Evolutionary conservation across 164 flowering plant genomes (phyloP), one percentile per base, ranked within the genome.

Genomic region (Chimonanthus praecox): DNA sequence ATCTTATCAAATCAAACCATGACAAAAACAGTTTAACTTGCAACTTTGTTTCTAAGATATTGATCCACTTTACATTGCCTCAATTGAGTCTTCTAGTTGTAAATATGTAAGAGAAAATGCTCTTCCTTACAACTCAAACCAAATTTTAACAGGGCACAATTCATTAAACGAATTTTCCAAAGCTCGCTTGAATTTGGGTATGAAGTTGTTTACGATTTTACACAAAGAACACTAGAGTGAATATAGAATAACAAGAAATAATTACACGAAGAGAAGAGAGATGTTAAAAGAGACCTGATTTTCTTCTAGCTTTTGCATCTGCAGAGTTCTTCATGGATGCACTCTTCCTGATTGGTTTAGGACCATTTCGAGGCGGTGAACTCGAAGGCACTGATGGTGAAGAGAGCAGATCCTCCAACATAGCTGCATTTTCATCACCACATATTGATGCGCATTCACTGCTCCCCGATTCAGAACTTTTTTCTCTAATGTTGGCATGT

Each of bases 381-480:
- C 16, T 66, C 46, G 3, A 76, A 71, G 21, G 74, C 47, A 33
- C 16, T 49, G n/a, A 8, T 5, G 74, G 61, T 8, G 71, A 33
- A 33, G 71, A 21, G 16, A 82, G 73, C 2, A 85, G 77, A 69
- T 88, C 94, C 13, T 87, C 92, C 13, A 72, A 68, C 5, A 73
- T 54, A 65, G 47, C 62, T 58, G 47, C 68, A 51, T 67, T 76
- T 68, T 90, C 93, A 33, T 87, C 88, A 20, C 84, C 91, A 64
- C 85, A 82, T 2, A 73, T 45, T 2, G 92, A 85, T 50, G 92
- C 78, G 47, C 79, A 89, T 60, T 91, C 60, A 54, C 60, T 94
- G 67, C 86, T 86, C 50, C 90, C 96, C 2, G 90, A 89, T 76
- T 86, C 88, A 0, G 93, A 89, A 60, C 78, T 78, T 78, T 77